These are phyloP conservation scores for Salvia splendens DNA, from an alignment of 257 asterid genomes.

Conservation along the genomic window DNA sequence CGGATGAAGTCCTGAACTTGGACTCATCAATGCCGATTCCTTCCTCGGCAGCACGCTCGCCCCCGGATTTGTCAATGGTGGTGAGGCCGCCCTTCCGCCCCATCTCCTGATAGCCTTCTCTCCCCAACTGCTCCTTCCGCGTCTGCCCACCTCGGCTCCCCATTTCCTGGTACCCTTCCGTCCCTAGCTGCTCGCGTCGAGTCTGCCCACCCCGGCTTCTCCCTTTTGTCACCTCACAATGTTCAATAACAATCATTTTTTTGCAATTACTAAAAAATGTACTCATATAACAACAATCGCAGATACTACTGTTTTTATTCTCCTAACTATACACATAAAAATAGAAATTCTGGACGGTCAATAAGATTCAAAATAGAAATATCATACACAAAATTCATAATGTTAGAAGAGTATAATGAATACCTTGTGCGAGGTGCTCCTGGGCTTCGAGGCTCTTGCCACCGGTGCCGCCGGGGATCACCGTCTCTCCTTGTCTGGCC, in stretches of 20 bases:
- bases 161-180: constrained; percentile 68
- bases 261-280: no score
- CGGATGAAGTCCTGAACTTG: constrained; percentile 38
- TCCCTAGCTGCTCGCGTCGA: constrained; percentile 64
- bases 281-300: no score
- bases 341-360: no score
- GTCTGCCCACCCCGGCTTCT: constrained; percentile 80
- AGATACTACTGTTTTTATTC: no score
- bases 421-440: constrained; percentile 70
- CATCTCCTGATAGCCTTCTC: constrained; percentile 63
- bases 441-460: constrained; percentile 88
- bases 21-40: constrained; percentile 49
- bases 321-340: no score
- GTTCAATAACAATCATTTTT: no score
- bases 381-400: no score
- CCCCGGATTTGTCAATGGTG: constrained; percentile 52
- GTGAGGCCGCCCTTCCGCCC: constrained; percentile 65
- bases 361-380: no score
- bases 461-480: constrained; percentile 83
- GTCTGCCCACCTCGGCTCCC: constrained; percentile 73
- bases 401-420: background rate
- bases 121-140: constrained; percentile 59
- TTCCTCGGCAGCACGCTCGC: constrained; percentile 49
- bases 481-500: constrained; percentile 70
- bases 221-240: constrained; percentile 28